Evolutionary conservation across 306 rosid species (phyloP), one percentile per base, ranked within the genome.

Genomic region (Arachis stenosperma): DNA sequence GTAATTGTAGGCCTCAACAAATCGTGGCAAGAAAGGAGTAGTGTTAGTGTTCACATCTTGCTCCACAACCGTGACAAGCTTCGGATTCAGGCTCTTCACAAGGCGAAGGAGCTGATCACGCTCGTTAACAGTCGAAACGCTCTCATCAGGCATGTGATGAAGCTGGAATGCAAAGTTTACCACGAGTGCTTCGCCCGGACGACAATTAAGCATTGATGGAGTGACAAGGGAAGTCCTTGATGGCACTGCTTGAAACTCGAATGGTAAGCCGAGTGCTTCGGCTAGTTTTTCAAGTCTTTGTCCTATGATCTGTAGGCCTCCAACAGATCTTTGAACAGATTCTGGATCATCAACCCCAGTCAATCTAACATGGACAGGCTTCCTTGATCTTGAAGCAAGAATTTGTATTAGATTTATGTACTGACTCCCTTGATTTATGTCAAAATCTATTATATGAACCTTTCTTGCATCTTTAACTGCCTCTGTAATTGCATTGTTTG

Each of bases 131-230:
- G 93, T 91, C 6, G 99, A 91, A 59, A 94, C 99, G 5, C 97
- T 94, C 81, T 94, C 99, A 50, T 94, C 97, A 6, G 96, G 99
- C 97, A 94, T 91, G 87, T 94, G 99, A 79, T 94, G 99, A 73
- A 94, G 99, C 88, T 84, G 96, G 75, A 91, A 94, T 42, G 97
- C 91, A 75, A 91, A 94, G 78, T 94, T 94, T 29, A 94, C 90
- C 8, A 91, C 60, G 44, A 94, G 90, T 65, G 96, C 96, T 84
- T 94, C 97, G 43, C 91, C 97, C 0, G 88, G 91, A 76, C 53
- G 81, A 68, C 87, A 84, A 29, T 78, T 80, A 15, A 94, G 88
- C 96, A 89, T 88, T 9, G 97, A 72, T 47, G 99, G 89, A 57
- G 83, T 76, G 70, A 90, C 86, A 11, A 81, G 56, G 17, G 96